Evolutionary conservation across 129 eudicot species (phyloP).

Genomic region (Flaveria ramosissima): DNA sequence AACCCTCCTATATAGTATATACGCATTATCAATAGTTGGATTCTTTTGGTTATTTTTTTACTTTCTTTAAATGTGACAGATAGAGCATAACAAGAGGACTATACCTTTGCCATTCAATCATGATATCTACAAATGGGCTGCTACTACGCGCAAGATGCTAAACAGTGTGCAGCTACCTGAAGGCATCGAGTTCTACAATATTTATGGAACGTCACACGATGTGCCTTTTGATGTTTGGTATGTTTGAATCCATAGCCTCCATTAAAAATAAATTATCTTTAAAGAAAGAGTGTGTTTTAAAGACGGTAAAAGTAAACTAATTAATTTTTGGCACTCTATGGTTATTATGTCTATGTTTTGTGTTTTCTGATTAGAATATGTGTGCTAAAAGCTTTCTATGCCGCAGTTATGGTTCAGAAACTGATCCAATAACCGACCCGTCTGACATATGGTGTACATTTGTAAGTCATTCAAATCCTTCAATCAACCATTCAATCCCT

Average conservation of each 20-base stretch:
- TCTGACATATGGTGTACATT: conserved; percentile 74
- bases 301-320: background rate
- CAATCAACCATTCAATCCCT: background rate
- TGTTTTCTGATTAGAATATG: conserved; percentile 8
- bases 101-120: conserved; percentile 77
- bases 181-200: conserved; percentile 76
- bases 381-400: conserved; percentile 7
- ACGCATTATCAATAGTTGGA: too few relatives aligned
- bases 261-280: too few relatives aligned
- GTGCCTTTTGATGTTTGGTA: conserved; percentile 97
- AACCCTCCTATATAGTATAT: too few relatives aligned
- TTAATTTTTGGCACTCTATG: background rate
- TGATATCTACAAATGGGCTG: conserved; percentile 74
- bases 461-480: conserved; percentile 44
- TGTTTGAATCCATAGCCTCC: conserved; percentile 22
- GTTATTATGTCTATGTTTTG: background rate
- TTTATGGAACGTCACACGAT: conserved; percentile 75
- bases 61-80: conserved; percentile 44
- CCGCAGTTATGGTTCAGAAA: conserved; percentile 85
- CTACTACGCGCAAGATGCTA: conserved; percentile 70
- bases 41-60: background rate
- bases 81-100: conserved; percentile 56
- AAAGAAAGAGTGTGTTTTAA: background rate
- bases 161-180: conserved; percentile 59
- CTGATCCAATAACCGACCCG: conserved; percentile 63